phyloP scores from a whole-genome alignment of 805 yeast genomes.

The Priceomyces melissophilus region DNA sequence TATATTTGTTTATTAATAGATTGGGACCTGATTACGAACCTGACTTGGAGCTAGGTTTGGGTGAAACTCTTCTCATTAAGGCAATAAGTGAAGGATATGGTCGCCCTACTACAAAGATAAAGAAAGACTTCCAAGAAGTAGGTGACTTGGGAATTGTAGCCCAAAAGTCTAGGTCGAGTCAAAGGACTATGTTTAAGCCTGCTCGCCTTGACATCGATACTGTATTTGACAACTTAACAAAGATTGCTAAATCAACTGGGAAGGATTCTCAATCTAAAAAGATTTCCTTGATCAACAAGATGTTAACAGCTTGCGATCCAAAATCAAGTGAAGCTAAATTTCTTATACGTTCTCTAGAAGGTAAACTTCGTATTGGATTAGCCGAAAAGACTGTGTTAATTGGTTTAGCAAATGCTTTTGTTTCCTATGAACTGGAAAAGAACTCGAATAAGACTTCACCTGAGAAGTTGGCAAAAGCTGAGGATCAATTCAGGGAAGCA shows the following conservation, averaged over 20 bases:
- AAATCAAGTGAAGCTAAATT: conserved; percentile 75
- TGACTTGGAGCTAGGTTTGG: conserved; percentile 88
- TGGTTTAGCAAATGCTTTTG: conserved; percentile 80
- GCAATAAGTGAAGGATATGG: conserved; percentile 92
- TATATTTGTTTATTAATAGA: conserved; percentile 82
- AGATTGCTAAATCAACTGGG: conserved; percentile 77
- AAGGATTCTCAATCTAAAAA: conserved; percentile 77
- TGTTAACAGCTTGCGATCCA: conserved; percentile 83
- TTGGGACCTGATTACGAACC: conserved; percentile 93
- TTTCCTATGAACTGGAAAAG: conserved; percentile 49
- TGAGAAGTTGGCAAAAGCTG: conserved; percentile 59
- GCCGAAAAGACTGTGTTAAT: conserved; percentile 91
- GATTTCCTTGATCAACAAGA: conserved; percentile 71
- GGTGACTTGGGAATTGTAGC: conserved; percentile 96
- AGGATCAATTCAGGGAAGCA: conserved; percentile 77
- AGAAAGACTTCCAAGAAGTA: conserved; percentile 65
- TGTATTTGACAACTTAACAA: conserved; percentile 71
- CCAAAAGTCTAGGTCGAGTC: conserved; percentile 73
- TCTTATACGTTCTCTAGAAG: conserved; percentile 84
- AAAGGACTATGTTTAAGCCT: conserved; percentile 92
- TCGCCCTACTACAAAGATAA: conserved; percentile 65
- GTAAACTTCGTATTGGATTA: conserved; percentile 86
- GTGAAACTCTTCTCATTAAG: conserved; percentile 83
- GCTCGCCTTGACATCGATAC: conserved; percentile 66
- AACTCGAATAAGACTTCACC: conserved; percentile 23